Conservation (phyloP, 257 asterid genomes). For the Solanum neorickii region DNA sequence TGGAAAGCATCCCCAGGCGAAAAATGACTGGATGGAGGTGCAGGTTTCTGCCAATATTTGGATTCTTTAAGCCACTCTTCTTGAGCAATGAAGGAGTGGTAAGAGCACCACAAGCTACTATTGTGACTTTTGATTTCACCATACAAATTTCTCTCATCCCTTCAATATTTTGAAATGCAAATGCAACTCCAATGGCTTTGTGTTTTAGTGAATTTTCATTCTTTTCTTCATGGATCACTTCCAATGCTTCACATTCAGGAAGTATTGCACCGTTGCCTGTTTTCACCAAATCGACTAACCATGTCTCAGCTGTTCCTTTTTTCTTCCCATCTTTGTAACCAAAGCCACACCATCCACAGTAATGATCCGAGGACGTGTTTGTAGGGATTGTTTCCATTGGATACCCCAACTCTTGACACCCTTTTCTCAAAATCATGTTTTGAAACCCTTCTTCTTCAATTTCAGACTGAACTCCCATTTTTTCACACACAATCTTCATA, state of each 20-base stretch:
- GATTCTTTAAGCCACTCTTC: conserved; percentile 60
- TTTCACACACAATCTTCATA: conserved; percentile 36
- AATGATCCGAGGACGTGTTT: conserved; percentile 53
- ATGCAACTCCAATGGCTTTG: conserved; percentile 44
- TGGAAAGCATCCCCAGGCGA: conserved; percentile 76
- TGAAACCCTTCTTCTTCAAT: conserved; percentile 41
- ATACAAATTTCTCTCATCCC: conserved; percentile 31
- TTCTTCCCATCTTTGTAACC: conserved; percentile 73
- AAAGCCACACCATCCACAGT: conserved; percentile 72
- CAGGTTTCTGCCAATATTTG: conserved; percentile 52
- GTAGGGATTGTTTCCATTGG: conserved; percentile 44
- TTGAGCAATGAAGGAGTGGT: conserved; percentile 53
- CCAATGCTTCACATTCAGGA: conserved; percentile 47
- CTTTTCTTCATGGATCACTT: conserved; percentile 19
- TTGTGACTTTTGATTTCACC: conserved; percentile 43
- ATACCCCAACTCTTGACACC: conserved; percentile 60
- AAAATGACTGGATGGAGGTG: conserved; percentile 66
- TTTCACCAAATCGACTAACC: conserved; percentile 62
- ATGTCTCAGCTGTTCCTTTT: conserved; percentile 58
- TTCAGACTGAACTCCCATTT: conserved; percentile 50
- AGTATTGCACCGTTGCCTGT: conserved; percentile 59
- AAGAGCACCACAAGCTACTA: conserved; percentile 74
- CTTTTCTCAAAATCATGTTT: conserved; percentile 62
- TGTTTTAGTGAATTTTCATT: not conserved
- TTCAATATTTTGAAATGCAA: conserved; percentile 14